These are phyloP conservation scores for Gaertneriomyces semiglobifer DNA, from an alignment of 192 early-diverging fungal genomes.

Conservation along the genomic window DNA sequence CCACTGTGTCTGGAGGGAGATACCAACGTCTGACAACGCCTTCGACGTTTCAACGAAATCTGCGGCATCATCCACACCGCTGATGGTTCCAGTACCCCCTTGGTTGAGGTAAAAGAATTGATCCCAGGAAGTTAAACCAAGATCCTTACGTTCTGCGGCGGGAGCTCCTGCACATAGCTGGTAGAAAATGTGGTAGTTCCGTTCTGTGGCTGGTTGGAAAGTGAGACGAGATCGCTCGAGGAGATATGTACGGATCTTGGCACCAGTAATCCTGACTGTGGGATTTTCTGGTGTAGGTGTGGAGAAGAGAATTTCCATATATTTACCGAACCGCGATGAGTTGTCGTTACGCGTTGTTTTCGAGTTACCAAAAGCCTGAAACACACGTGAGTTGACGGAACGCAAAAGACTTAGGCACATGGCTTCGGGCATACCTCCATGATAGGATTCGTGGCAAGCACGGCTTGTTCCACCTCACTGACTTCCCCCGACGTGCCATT, in stretches of 20 bases:
- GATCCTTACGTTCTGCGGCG: conserved; percentile 73
- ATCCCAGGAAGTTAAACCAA: conserved; percentile 71
- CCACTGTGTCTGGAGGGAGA: conserved; percentile 78
- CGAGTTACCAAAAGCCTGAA: conserved; percentile 91
- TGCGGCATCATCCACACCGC: conserved; percentile 85
- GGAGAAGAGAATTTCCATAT: conserved; percentile 94
- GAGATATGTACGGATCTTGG: conserved; percentile 92
- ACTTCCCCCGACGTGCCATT: conserved; percentile 14
- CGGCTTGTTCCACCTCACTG: conserved; percentile 56
- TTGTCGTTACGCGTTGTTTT: conserved; percentile 99
- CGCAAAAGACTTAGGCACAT: background rate
- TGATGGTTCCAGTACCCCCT: conserved; percentile 72
- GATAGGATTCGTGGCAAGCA: conserved; percentile 92
- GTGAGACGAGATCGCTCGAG: conserved; percentile 93
- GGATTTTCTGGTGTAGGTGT: conserved; percentile 42
- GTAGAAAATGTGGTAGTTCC: conserved; percentile 99
- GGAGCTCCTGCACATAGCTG: conserved; percentile 92
- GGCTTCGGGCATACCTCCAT: conserved; percentile 67
- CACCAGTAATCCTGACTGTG: conserved; percentile 79
- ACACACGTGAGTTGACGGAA: conserved; percentile 3
- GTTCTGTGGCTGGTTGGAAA: conserved; percentile 87
- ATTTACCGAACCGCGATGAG: conserved; percentile 97
- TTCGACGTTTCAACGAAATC: conserved; percentile 88
- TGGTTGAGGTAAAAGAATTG: conserved; percentile 87
- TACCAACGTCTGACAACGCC: conserved; percentile 81